These are phyloP conservation scores for Plenodomus tracheiphilus DNA, from an alignment of 2,329 filamentous ascomycete species.

Conservation along the genomic window DNA sequence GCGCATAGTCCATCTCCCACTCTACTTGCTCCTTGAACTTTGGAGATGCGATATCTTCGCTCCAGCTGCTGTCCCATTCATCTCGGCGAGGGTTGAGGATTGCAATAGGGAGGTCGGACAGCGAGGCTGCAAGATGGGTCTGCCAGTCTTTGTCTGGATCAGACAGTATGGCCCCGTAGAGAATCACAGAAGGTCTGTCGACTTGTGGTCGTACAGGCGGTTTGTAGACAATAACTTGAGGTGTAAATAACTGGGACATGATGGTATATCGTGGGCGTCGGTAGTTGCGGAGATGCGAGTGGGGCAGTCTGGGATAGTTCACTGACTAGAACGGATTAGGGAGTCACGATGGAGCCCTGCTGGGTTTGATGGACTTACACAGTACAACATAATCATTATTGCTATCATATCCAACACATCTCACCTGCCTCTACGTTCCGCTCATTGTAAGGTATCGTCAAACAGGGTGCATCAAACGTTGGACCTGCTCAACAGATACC, in stretches of 20 bases:
- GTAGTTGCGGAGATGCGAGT: background rate
- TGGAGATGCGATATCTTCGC: constrained; percentile 54
- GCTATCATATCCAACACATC: too few species aligned
- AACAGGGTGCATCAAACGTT: background rate
- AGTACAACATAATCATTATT: too few species aligned
- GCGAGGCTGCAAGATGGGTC: constrained; percentile 43
- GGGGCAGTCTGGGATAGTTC: background rate
- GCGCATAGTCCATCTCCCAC: constrained; percentile 65
- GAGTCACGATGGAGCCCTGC: background rate
- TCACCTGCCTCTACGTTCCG: too few species aligned
- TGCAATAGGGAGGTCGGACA: constrained; percentile 52
- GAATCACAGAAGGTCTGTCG: constrained; percentile 53
- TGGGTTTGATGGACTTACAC: constrained; percentile 1
- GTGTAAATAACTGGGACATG: constrained; percentile 13
- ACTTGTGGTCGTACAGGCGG: constrained; percentile 22
- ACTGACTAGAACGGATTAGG: background rate
- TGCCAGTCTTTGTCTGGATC: constrained; percentile 55
- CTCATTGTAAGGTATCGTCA: too few species aligned
- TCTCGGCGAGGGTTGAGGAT: constrained; percentile 60
- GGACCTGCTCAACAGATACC: background rate
- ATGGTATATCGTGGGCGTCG: background rate
- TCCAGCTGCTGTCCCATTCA: constrained; percentile 64
- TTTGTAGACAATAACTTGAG: constrained; percentile 24
- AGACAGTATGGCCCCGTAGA: constrained; percentile 59
- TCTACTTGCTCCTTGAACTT: constrained; percentile 61